These are phyloP conservation scores for Stropharia rugosoannulata DNA, from an alignment of 768 basidiomycete species.

Conservation along the genomic window DNA sequence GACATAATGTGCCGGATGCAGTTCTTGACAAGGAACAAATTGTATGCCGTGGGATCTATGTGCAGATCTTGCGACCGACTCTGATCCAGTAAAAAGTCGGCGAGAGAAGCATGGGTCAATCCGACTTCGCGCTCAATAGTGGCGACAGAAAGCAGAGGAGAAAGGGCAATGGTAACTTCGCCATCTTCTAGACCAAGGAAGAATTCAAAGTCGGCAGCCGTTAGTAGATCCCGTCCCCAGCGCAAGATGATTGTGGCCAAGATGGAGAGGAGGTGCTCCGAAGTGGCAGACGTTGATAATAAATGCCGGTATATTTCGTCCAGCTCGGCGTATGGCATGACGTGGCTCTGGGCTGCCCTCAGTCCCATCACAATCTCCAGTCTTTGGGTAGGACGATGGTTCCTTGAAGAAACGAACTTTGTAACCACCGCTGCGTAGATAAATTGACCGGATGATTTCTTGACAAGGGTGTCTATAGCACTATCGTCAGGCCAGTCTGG, in stretches of 20 bases:
- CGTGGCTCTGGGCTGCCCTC: neutral
- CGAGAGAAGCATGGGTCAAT: neutral
- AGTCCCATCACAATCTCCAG: conserved; percentile 12
- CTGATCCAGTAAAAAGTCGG: neutral
- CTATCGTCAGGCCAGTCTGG: conserved; percentile 14
- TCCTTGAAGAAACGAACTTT: conserved; percentile 5
- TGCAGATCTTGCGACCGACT: neutral
- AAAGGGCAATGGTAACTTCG: neutral
- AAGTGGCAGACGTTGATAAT: neutral
- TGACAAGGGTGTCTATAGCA: conserved; percentile 6
- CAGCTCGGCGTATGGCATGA: conserved; percentile 12
- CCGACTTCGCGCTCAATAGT: neutral
- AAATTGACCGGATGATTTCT: conserved; percentile 18
- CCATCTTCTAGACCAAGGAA: neutral
- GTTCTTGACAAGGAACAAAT: neutral
- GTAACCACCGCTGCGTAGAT: conserved; percentile 15
- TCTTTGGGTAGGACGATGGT: conserved; percentile 8
- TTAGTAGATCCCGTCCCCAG: neutral
- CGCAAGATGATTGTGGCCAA: neutral
- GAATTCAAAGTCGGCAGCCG: neutral
- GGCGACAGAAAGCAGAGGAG: neutral
- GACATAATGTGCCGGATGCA: neutral
- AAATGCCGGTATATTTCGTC: conserved; percentile 15
- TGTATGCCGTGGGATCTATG: neutral
- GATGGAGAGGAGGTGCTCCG: neutral